Evolutionary conservation across 768 basidiomycete species (phyloP), one percentile per base, ranked within the genome.

Genomic region (Suillus plorans): DNA sequence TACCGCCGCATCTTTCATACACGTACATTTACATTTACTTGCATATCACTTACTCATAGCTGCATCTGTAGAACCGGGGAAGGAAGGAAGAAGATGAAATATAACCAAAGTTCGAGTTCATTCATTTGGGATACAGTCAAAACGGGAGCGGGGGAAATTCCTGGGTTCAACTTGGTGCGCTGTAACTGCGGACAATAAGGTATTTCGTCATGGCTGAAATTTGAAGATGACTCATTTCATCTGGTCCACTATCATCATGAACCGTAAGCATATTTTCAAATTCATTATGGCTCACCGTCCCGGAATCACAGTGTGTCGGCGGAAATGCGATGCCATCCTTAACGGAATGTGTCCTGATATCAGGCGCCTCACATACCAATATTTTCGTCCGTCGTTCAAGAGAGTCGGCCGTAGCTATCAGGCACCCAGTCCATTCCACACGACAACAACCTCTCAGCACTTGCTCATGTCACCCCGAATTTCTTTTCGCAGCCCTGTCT

Each of bases 21-120:
- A 53, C 52, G 52, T 55, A 55, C 53, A 55, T 59, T 56, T 28
- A 41, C 58, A 59, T 59, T 59, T 59, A 42, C 58, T 42, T 59
- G 58, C 58, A 59, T 59, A 28, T 59, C 18, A 9, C 25, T 42
- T 42, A 59, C 58, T 59, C 58, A 59, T 42, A 25, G 12, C 41
- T 28, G 25, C 58, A 59, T 44, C 28, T 31, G 42, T 44, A 59
- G 42, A 59, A 28, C 18, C 16, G 25, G 57, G 22, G 22, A 55
- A 7, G 53, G 53, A 55, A 36, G 20, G 53, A 36, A 55, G 53
- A 55, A 55, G 53, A 55, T 55, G 53, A 55, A 55, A 55, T 55
- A 55, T 55, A 55, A 55, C 10, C 34, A 55, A 55, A 55, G 31
- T 55, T 55, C 20, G 5, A 36, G 6, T 36, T 55, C 31, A 55